phyloP scores from a whole-genome alignment of 1,139 yeast species.

The Arxiozyma heterogenica region DNA sequence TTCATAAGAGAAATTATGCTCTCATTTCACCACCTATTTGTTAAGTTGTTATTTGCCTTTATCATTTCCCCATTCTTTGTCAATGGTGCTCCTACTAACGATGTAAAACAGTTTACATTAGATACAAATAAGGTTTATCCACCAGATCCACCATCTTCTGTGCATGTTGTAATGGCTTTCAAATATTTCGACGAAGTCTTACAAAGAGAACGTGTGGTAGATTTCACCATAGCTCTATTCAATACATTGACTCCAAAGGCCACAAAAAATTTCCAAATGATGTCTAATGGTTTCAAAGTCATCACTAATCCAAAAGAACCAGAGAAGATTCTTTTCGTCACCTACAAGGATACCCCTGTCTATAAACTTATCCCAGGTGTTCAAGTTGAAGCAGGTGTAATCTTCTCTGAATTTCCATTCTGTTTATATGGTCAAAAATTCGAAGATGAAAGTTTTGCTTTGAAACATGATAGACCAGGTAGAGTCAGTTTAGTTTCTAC shows the following conservation, averaged over 20 bases:
- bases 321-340: slow-evolving; percentile 46
- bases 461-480: slow-evolving; percentile 60
- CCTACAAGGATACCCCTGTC: slow-evolving; percentile 51
- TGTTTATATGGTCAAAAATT: slow-evolving; percentile 60
- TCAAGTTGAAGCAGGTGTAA: slow-evolving; percentile 74
- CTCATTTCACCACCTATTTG: background rate
- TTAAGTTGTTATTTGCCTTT: background rate
- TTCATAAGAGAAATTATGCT: background rate
- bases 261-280: slow-evolving; percentile 54
- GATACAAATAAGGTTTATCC: slow-evolving; percentile 16
- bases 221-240: slow-evolving; percentile 55
- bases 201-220: slow-evolving; percentile 17
- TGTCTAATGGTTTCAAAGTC: slow-evolving; percentile 43
- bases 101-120: background rate
- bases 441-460: slow-evolving; percentile 57
- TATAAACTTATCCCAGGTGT: slow-evolving; percentile 59
- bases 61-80: background rate
- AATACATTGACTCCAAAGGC: slow-evolving; percentile 69
- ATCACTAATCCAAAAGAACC: slow-evolving; percentile 35
- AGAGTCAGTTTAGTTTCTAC: slow-evolving; percentile 70
- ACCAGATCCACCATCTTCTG: slow-evolving; percentile 30
- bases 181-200: slow-evolving; percentile 20
- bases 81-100: background rate
- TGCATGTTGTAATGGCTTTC: slow-evolving; percentile 20
- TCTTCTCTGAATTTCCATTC: slow-evolving; percentile 80